These are phyloP conservation scores for Phytophthora capsici DNA, from an alignment of 352 stramenopile species.

Conservation along the genomic window DNA sequence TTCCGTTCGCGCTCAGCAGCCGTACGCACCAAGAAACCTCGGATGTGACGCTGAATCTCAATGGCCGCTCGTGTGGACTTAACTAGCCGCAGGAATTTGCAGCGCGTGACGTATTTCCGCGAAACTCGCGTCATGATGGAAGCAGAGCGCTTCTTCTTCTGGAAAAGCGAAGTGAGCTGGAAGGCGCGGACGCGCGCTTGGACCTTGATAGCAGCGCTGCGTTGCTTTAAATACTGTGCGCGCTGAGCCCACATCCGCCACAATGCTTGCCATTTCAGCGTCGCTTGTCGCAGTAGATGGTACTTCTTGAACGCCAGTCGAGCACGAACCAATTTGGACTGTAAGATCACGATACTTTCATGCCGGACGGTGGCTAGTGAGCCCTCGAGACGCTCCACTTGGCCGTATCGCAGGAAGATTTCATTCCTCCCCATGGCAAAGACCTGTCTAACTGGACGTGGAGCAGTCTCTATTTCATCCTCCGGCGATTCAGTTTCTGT, in stretches of 20 bases:
- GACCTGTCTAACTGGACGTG: conserved; percentile 28
- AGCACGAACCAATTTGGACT: conserved; percentile 59
- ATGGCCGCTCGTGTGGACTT: conserved; percentile 44
- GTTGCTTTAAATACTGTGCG: conserved; percentile 49
- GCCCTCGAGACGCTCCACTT: conserved; percentile 75
- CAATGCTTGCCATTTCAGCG: conserved; percentile 52
- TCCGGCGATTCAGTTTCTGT: conserved; percentile 29
- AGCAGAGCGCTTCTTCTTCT: conserved; percentile 40
- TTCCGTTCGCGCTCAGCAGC: conserved; percentile 67
- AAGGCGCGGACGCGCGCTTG: conserved; percentile 49
- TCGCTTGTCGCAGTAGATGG: conserved; percentile 40
- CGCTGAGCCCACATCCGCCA: conserved; percentile 54
- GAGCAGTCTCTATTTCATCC: conserved; percentile 16
- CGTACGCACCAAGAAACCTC: conserved; percentile 68
- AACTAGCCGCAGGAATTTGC: conserved; percentile 42
- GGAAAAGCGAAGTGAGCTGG: conserved; percentile 33
- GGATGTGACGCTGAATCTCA: conserved; percentile 52
- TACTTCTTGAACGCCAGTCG: conserved; percentile 50
- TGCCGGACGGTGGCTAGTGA: conserved; percentile 46
- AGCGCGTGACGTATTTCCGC: conserved; percentile 54
- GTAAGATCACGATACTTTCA: conserved; percentile 56
- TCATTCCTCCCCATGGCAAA: conserved; percentile 79
- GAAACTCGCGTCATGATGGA: conserved; percentile 41
- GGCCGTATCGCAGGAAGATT: conserved; percentile 80
- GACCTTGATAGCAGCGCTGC: conserved; percentile 26